Evolutionary conservation across 1,284 basidiomycete species (phyloP).

Genomic region (Trichosporon ovoides): DNA sequence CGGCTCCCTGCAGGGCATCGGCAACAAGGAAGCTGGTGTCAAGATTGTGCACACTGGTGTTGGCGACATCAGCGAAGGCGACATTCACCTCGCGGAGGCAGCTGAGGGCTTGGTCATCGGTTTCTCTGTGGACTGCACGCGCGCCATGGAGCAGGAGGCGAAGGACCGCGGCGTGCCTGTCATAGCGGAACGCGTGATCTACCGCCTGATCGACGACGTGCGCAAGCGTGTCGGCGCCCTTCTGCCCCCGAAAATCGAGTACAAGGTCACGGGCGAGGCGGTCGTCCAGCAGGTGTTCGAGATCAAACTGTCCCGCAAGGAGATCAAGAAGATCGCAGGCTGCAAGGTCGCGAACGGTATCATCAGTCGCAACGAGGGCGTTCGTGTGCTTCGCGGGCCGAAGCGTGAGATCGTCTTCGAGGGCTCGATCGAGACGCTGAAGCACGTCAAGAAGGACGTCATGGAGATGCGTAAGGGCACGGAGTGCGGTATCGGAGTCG

Average conservation of each 20-base stretch:
- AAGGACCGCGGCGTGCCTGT: constrained; percentile 62
- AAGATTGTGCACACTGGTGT: constrained; percentile 79
- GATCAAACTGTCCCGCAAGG: constrained; percentile 66
- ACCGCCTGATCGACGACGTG: constrained; percentile 80
- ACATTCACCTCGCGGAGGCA: constrained; percentile 80
- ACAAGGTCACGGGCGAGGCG: constrained; percentile 76
- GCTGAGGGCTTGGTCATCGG: constrained; percentile 77
- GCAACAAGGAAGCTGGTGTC: constrained; percentile 75
- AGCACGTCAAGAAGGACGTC: constrained; percentile 86
- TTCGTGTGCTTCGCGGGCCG: constrained; percentile 64
- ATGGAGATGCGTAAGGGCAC: constrained; percentile 81
- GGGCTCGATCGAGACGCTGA: constrained; percentile 74
- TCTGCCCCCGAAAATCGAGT: constrained; percentile 71
- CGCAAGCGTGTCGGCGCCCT: constrained; percentile 64
- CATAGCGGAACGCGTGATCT: constrained; percentile 75
- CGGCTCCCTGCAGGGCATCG: constrained; percentile 77
- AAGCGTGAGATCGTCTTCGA: constrained; percentile 57
- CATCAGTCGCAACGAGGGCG: constrained; percentile 62
- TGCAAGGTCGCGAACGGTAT: constrained; percentile 78
- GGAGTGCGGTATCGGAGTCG: constrained; percentile 84
- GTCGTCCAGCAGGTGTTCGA: constrained; percentile 77
- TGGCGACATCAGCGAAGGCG: constrained; percentile 83
- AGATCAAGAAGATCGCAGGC: constrained; percentile 71
- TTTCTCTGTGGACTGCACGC: constrained; percentile 77
- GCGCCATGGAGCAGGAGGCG: constrained; percentile 59